A percentile compares a stretch with the other conserved stretches of the same genome.
Evolutionary conservation across 139 green algal genomes (phyloP).

Genomic region (Chlorella sorokiniana): DNA sequence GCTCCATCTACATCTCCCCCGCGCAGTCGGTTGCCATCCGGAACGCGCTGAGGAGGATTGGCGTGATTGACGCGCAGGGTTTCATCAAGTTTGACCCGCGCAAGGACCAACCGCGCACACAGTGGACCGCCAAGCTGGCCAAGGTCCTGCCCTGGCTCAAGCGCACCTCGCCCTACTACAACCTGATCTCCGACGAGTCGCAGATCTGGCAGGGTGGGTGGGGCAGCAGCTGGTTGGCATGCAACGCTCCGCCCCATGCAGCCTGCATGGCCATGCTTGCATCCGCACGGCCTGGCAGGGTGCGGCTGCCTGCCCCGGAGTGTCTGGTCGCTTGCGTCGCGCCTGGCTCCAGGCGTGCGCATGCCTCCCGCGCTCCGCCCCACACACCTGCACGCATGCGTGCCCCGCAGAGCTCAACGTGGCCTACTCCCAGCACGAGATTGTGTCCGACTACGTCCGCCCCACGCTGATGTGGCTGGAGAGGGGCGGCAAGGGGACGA

Average conservation of each 20-base stretch:
- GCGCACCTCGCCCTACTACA: neutral
- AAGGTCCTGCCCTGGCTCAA: slow-evolving; percentile 19
- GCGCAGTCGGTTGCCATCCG: slow-evolving; percentile 18
- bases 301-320: too few relatives aligned
- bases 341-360: neutral
- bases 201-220: slow-evolving; percentile 28
- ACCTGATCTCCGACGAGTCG: slow-evolving; percentile 24
- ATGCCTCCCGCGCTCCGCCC: neutral
- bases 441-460: slow-evolving; percentile 21
- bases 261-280: neutral
- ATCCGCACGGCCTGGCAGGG: too few relatives aligned
- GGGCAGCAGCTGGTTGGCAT: neutral
- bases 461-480: slow-evolving; percentile 17
- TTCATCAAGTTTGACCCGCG: slow-evolving; percentile 14
- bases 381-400: too few relatives aligned
- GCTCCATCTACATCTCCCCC: slow-evolving; percentile 16
- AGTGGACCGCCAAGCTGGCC: neutral
- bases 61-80: slow-evolving; percentile 1
- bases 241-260: neutral
- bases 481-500: neutral
- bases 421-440: slow-evolving; percentile 22
- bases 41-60: neutral
- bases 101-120: neutral
- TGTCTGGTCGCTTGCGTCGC: neutral
- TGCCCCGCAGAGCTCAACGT: slow-evolving; percentile 15